Evolutionary conservation across 2,329 filamentous ascomycete species (phyloP), one percentile per base, ranked within the genome.

Genomic region (Fusarium mundagurra): DNA sequence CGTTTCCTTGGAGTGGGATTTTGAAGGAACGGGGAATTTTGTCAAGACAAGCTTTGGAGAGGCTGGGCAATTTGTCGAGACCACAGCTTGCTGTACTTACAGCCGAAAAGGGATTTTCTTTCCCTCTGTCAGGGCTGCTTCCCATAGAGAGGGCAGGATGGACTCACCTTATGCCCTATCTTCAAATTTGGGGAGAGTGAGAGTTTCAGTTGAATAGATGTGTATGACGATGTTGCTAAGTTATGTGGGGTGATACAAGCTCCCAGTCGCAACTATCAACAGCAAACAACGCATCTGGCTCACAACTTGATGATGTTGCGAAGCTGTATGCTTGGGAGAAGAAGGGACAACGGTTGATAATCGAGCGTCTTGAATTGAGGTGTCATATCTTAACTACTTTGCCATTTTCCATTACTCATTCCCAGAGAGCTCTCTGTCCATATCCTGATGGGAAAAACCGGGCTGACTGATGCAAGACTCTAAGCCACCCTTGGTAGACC

Each of bases 91-190:
- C 1, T 34, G 20, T 24, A 24, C 2, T 0, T 51, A 24, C 8
- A 14, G 0, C 2, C 48, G 2, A 11, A 0, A 9, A 2, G 31
- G 22, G 12, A 24, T 1, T 2, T 24, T 51, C 6, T 34, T 51
- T 11, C 31, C 31, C 8, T 2, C 8, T 0, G 8, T 34, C 0
- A 51, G 17, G 48, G n/a, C 12, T 24, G 8, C 48, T 10, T 51
- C 48, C 2, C 2, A 17, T 12, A 33, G 3, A 0, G 47, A n/a
- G 7, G 29, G 22, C 0, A 7, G 0, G 0, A 4, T 3, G 2
- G 8, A 50, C 9, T 9, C 29, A 6, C 10, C 6, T 0, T 17
- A 17, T n/a, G 14, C 2, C 6, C 3, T 50, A 0, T 3, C 14
- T 13, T 50, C 2, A 0, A 50, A 31, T 3, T 0, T 50, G 0